phyloP scores from a whole-genome alignment of 2,329 filamentous ascomycete species.

The Leptodontidium sp. region DNA sequence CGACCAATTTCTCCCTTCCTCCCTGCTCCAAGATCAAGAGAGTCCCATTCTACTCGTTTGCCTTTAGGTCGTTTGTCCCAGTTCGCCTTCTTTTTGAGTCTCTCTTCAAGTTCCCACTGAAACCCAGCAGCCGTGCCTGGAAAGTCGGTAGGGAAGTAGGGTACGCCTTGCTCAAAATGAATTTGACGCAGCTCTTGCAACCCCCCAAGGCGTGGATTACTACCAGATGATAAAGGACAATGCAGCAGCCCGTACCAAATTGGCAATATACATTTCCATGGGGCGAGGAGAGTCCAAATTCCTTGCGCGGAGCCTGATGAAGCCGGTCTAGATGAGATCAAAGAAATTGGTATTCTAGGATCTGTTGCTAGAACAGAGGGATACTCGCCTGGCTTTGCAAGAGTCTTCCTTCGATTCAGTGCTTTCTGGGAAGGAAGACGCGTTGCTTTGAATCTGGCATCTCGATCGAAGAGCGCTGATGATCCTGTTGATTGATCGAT shows the following conservation, averaged over 20 bases:
- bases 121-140: constrained; percentile 81
- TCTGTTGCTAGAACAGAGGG: constrained; percentile 68
- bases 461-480: constrained; percentile 72
- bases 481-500: constrained; percentile 60
- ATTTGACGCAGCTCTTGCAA: constrained; percentile 82
- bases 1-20: constrained; percentile 83
- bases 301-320: constrained; percentile 63
- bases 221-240: constrained; percentile 79
- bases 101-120: constrained; percentile 77
- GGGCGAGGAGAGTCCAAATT: constrained; percentile 84
- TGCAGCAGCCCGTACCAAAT: constrained; percentile 90
- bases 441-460: constrained; percentile 69
- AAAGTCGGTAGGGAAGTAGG: constrained; percentile 89
- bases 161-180: constrained; percentile 77
- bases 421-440: constrained; percentile 78
- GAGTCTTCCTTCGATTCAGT: constrained; percentile 78
- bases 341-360: constrained; percentile 78
- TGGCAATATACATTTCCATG: constrained; percentile 87
- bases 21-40: constrained; percentile 75
- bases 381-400: constrained; percentile 67
- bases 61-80: constrained; percentile 85
- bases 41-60: constrained; percentile 79
- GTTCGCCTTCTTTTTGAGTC: constrained; percentile 62
- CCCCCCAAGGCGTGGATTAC: constrained; percentile 84
- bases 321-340: constrained; percentile 67